Evolutionary conservation across 176 grass and related monocot genomes (phyloP).

Genomic region (Areca catechu): DNA sequence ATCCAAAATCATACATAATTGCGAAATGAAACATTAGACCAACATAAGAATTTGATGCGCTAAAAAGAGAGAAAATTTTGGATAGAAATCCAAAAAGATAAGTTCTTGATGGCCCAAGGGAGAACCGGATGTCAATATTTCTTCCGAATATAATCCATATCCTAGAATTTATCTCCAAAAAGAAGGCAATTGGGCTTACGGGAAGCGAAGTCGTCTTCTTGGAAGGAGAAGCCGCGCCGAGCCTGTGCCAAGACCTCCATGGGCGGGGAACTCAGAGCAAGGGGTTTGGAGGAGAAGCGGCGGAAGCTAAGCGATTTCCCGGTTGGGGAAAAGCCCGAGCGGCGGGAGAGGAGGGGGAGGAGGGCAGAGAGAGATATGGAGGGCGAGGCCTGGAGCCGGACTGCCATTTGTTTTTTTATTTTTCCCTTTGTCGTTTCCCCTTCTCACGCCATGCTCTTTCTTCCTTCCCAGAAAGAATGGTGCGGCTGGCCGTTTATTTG

Average conservation of each 20-base stretch:
- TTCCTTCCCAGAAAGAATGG: too few relatives aligned
- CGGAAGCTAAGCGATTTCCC: neutral
- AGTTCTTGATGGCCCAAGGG: too few relatives aligned
- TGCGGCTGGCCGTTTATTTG: too few relatives aligned
- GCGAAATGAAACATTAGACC: too few relatives aligned
- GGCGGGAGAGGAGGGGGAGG: conserved; percentile 27
- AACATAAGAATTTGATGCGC: too few relatives aligned
- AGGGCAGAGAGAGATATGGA: conserved; percentile 22
- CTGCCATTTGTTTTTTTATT: conserved; percentile 7
- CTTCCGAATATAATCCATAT: too few relatives aligned
- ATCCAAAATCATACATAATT: conserved; percentile 1
- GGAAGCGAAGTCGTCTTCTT: conserved; percentile 51
- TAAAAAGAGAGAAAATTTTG: too few relatives aligned
- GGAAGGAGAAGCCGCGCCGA: conserved; percentile 24
- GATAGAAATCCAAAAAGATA: too few relatives aligned
- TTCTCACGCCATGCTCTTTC: too few relatives aligned
- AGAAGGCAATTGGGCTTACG: conserved; percentile 19
- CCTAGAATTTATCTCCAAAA: neutral
- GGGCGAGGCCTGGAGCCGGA: conserved; percentile 18
- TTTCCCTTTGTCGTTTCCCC: too few relatives aligned
- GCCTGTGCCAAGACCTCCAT: conserved; percentile 16
- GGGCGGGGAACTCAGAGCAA: neutral
- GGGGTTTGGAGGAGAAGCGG: conserved; percentile 1
- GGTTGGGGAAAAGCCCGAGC: neutral
- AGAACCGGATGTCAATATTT: too few relatives aligned